Evolutionary conservation across 495 filamentous ascomycete species (phyloP).

Genomic region (Tuber calosporum): DNA sequence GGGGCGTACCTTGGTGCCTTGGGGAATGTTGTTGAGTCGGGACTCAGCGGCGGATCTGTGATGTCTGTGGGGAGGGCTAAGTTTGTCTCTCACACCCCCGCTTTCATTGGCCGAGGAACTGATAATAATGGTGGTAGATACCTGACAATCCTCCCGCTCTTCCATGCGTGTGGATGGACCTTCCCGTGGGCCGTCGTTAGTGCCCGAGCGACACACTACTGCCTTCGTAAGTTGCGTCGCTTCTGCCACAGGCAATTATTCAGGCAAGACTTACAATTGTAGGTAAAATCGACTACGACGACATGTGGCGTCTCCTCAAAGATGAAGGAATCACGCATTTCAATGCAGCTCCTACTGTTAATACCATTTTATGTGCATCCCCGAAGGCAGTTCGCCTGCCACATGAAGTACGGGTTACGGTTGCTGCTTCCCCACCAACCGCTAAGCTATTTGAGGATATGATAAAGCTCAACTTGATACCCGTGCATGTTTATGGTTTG

Average conservation of each 20-base stretch:
- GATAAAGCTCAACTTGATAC: slow-evolving; percentile 74
- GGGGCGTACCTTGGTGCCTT: slow-evolving; percentile 77
- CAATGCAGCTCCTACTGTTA: slow-evolving; percentile 93
- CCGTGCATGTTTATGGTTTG: slow-evolving; percentile 91
- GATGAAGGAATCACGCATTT: slow-evolving; percentile 84
- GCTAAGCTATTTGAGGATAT: slow-evolving; percentile 87
- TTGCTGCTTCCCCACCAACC: slow-evolving; percentile 84
- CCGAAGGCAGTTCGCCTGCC: slow-evolving; percentile 62
- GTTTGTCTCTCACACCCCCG: background rate
- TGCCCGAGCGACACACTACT: slow-evolving; percentile 88
- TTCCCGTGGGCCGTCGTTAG: slow-evolving; percentile 84
- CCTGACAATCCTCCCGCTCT: slow-evolving; percentile 45
- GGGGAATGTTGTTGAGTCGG: slow-evolving; percentile 81
- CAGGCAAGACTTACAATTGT: background rate
- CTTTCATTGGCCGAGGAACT: background rate
- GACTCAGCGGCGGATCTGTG: slow-evolving; percentile 55
- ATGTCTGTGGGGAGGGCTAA: slow-evolving; percentile 33
- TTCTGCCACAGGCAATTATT: background rate
- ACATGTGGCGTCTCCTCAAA: slow-evolving; percentile 83
- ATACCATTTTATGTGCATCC: slow-evolving; percentile 78
- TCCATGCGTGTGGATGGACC: slow-evolving; percentile 89
- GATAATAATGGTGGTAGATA: slow-evolving; percentile 28
- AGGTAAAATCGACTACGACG: slow-evolving; percentile 79
- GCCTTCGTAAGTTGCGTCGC: slow-evolving; percentile 51
- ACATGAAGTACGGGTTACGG: slow-evolving; percentile 73